These are phyloP conservation scores for Salix udensis DNA, from an alignment of 345 rosid genomes.

Conservation along the genomic window DNA sequence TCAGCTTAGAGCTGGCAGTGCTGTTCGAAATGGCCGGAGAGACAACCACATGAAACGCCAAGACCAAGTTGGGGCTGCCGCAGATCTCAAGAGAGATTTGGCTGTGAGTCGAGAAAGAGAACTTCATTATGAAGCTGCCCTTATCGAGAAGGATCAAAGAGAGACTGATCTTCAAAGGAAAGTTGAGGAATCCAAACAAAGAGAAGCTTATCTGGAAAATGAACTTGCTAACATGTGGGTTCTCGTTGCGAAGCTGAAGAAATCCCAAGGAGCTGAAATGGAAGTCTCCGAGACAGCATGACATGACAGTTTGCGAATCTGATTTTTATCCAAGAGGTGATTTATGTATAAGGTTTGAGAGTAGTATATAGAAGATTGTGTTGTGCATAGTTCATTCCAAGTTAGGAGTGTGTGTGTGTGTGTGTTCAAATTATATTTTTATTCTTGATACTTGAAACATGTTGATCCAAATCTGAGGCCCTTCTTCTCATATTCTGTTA, in stretches of 20 bases:
- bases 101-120: conserved; percentile 78
- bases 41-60: conserved; percentile 53
- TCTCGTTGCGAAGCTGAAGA: conserved; percentile 85
- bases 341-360: neutral
- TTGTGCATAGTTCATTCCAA: conserved; percentile 17
- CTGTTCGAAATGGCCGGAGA: conserved; percentile 64
- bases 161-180: conserved; percentile 75
- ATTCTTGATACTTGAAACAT: conserved; percentile 2
- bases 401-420: conserved; percentile 23
- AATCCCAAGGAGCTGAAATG: conserved; percentile 50
- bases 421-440: neutral
- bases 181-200: conserved; percentile 86
- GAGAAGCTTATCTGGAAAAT: conserved; percentile 93
- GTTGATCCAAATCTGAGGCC: neutral
- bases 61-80: conserved; percentile 54
- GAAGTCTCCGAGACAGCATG: conserved; percentile 39
- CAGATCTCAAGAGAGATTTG: conserved; percentile 79
- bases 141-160: conserved; percentile 69
- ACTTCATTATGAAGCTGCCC: conserved; percentile 71
- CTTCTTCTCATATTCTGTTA: neutral
- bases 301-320: conserved; percentile 28
- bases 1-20: conserved; percentile 48
- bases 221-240: conserved; percentile 99
- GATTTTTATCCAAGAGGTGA: neutral
- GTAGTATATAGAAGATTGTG: conserved; percentile 21